Evolutionary conservation across 768 basidiomycete species (phyloP), one percentile per base, ranked within the genome.

Genomic region (Coprinellus aureogranulatus): DNA sequence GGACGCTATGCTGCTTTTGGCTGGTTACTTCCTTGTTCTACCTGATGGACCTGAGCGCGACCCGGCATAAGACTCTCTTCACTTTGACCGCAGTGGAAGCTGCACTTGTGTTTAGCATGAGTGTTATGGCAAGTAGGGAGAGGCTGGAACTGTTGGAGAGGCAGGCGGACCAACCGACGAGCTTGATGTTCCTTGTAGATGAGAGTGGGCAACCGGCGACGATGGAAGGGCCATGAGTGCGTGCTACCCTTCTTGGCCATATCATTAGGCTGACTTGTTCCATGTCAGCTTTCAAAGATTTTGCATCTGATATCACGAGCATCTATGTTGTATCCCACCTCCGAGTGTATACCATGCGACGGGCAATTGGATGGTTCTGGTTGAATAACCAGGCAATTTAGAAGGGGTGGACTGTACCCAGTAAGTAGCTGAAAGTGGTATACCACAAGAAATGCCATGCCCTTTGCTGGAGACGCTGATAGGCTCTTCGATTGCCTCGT

Each of bases 111-210:
- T 53, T 58, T 27, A 39, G 18, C 5, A 34, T 58, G 10, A 18
- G 41, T 16, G 52, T 20, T 4, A 53, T 58, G 57, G 44, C 49
- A 18, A 58, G 42, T 34, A 50, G 45, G 30, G 57, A 58, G 44
- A 40, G 57, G 28, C 23, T 58, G 44, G 57, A 58, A 28, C 34
- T 41, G 23, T 40, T 58, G 4, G 57, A 53, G n/a, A 20, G 51
- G 26, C 25, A 31, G 20, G 57, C n/a, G 8, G 57, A 53, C 16
- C 37, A 53, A 28, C 40, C 28, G 28, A 31, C 50, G 42, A 58
- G 52, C 39, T n/a, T 58, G 11, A 34, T 58, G 28, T 58, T 53
- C 37, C 10, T 46, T 4, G 41, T 28, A 18, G 52, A 46, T 40
- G 57, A 58, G 23, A 44, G 53, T 48, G 57, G 57, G 27, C 50